phyloP scores from a whole-genome alignment of 768 basidiomycete genomes.

The Postia placenta region DNA sequence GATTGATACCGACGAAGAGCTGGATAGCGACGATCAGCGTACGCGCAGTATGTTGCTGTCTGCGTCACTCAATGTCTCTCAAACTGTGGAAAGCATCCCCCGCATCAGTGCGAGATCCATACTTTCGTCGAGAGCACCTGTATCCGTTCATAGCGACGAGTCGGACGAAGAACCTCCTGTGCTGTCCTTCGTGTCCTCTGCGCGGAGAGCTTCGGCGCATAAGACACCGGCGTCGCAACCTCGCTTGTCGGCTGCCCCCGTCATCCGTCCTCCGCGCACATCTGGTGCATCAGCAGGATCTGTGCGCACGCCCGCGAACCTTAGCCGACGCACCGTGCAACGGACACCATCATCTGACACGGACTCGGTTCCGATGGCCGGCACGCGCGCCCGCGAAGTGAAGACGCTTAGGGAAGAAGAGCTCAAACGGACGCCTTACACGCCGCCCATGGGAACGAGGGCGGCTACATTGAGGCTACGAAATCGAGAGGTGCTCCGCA shows the following conservation, averaged over 20 bases:
- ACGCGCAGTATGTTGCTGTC: slow-evolving; percentile 1
- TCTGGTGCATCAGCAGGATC: background rate
- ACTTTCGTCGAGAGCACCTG: background rate
- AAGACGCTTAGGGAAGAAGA: slow-evolving; percentile 7
- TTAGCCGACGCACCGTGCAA: background rate
- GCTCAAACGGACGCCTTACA: slow-evolving; percentile 3
- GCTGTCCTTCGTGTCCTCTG: no score
- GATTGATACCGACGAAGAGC: slow-evolving; percentile 3
- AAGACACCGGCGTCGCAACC: no score
- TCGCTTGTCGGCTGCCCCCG: no score
- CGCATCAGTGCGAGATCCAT: background rate
- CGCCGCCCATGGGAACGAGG: slow-evolving; percentile 10
- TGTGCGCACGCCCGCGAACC: background rate
- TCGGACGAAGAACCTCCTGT: background rate
- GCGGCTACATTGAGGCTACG: slow-evolving; percentile 7
- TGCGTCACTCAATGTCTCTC: background rate
- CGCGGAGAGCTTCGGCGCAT: no score
- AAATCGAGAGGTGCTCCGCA: background rate
- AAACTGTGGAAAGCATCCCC: background rate
- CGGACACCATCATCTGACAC: slow-evolving; percentile 5
- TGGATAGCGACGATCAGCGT: slow-evolving; percentile 17
- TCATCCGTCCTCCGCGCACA: background rate
- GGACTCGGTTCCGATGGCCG: slow-evolving; percentile 10
- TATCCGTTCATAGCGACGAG: background rate
- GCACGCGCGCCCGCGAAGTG: slow-evolving; percentile 14